These are phyloP conservation scores for Capsicum chinense DNA, from an alignment of 257 asterid species.

Conservation along the genomic window DNA sequence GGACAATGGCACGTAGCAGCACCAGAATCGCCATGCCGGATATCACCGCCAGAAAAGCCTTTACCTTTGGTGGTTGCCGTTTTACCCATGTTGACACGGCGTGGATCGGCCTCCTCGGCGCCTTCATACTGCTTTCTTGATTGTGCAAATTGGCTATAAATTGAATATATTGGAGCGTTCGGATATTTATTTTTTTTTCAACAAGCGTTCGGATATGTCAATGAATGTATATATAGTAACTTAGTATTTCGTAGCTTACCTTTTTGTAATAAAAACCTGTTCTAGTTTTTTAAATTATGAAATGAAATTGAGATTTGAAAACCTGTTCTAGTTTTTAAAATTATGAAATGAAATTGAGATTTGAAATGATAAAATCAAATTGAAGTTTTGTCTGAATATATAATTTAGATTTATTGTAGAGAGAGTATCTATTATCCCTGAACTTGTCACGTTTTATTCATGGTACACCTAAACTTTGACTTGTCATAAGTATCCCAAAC, in stretches of 20 bases:
- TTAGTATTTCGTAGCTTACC: background rate
- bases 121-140: constrained; percentile 46
- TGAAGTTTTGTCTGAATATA: too few species aligned
- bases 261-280: background rate
- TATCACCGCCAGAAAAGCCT: constrained; percentile 81
- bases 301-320: too few species aligned
- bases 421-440: too few species aligned
- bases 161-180: background rate
- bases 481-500: too few species aligned
- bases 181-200: background rate
- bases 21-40: constrained; percentile 87
- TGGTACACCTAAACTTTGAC: too few species aligned
- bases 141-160: background rate
- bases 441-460: too few species aligned
- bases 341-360: too few species aligned
- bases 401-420: too few species aligned
- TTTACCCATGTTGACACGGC: constrained; percentile 71
- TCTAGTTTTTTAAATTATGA: too few species aligned
- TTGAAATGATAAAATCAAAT: too few species aligned
- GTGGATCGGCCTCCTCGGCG: constrained; percentile 83
- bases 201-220: background rate
- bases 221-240: background rate
- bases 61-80: constrained; percentile 95
- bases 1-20: constrained; percentile 83
- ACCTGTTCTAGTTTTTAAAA: too few species aligned